A percentile compares a stretch with the other conserved stretches of the same genome.
Evolutionary conservation across 371 early-diverging fungal species (phyloP).

Genomic region (Phascolomyces articulosus): DNA sequence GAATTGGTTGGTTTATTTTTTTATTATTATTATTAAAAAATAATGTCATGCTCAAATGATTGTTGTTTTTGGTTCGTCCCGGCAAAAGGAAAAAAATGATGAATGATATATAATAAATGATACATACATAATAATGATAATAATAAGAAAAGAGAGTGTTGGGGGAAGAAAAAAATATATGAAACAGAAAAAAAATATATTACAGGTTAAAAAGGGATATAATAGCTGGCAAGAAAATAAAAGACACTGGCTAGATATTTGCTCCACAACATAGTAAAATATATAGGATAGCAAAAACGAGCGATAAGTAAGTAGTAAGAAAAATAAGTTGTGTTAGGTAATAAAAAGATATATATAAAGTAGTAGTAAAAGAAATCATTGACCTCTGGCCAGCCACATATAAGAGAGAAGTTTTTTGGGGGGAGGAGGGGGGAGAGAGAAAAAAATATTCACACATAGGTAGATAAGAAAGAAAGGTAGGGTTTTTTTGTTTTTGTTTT

Average conservation of each 20-base stretch:
- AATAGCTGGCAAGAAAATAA: neutral
- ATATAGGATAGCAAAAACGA: neutral
- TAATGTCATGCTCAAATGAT: slow-evolving; percentile 2
- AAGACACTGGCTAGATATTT: neutral
- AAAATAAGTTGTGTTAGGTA: neutral
- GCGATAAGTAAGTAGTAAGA: neutral
- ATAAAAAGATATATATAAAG: neutral
- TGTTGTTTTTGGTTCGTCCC: neutral
- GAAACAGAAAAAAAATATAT: slow-evolving; percentile 2
- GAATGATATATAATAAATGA: neutral
- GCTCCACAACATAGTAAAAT: neutral
- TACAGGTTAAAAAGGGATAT: neutral
- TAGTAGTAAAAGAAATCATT: slow-evolving; percentile 1
- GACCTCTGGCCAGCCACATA: slow-evolving; percentile 9
- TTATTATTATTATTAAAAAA: neutral
- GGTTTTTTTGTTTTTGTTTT: neutral
- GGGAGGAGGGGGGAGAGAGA: neutral
- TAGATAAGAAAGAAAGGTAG: neutral
- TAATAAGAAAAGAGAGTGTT: neutral
- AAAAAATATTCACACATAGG: slow-evolving; percentile 16
- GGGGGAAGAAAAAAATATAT: neutral
- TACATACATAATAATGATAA: neutral
- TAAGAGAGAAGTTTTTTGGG: neutral
- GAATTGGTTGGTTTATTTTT: neutral
- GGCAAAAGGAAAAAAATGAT: neutral